Evolutionary conservation across 148 eudicot genomes (phyloP), one percentile per base, ranked within the genome.

Genomic region (Diospyros kaki): DNA sequence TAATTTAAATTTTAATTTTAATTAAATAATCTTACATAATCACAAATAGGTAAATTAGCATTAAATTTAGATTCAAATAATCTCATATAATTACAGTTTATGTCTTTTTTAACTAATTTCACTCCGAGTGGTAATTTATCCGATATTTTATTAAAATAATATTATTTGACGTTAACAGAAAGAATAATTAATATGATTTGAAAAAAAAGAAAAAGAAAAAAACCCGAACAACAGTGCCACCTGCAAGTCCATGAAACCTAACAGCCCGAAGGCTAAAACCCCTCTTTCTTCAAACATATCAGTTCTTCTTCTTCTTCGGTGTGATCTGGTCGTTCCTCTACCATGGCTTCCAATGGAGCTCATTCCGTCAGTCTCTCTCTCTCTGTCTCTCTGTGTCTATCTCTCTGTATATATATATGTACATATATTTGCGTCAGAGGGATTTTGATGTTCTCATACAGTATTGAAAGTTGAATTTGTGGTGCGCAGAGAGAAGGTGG

Each of bases 301-400:
- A 28, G 28, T 28, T 28, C 28, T 28, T 28, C 28, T 28, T 10
- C 1, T 54, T 58, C 45, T 13, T 54, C 73, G 51, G 38, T 70
- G 1, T 58, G 5, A 70, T 15, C 61, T 55, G 7, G 42, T 43
- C 63, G 50, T 55, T 39, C 38, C 7, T 17, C 76, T 44, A 54
- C 85, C 52, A 89, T 89, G 92, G 89, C 88, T 39, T 77, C 90
- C 69, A 89, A 84, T 74, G 92, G 88, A 73, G 81, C 89, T 83
- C 54, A 82, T 65, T 13, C 67, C 76, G 92, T 89, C 55, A 54
- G 79, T 73, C 64, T 43, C 42, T 77, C 28, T 76, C 58, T 66
- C 51, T 46, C 53, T 44, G n/a, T n/a, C 56, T 48, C 55, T 38
- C 51, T 66, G 39, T 6, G 56, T 65, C 15, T 66, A 0, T 44